These are phyloP conservation scores for Epichloe baconii DNA, from an alignment of 2,329 filamentous ascomycete genomes.

Conservation along the genomic window DNA sequence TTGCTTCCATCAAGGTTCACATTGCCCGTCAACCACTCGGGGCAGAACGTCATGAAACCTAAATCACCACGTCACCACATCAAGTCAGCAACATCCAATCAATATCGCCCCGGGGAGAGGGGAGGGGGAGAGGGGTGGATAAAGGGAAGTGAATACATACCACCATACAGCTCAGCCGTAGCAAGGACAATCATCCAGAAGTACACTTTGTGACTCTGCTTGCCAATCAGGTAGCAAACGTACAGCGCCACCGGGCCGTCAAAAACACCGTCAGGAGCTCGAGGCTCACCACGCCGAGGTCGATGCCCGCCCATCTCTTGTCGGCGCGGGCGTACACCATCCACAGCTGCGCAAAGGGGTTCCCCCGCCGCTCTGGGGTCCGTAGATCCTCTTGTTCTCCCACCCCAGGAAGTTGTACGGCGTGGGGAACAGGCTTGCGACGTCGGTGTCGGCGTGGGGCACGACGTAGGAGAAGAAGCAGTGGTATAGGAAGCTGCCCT, in stretches of 20 bases:
- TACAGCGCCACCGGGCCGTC: constrained; percentile 46
- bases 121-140: too few relatives aligned
- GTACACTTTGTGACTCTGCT: constrained; percentile 39
- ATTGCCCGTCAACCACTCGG: constrained; percentile 53
- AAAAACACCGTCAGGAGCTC: constrained; percentile 53
- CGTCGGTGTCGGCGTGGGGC: constrained; percentile 3
- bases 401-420: constrained; percentile 39
- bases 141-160: constrained; percentile 18
- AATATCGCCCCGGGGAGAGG: not conserved
- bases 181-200: constrained; percentile 53
- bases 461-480: constrained; percentile 61
- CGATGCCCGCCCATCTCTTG: constrained; percentile 48
- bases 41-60: constrained; percentile 61
- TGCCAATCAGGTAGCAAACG: constrained; percentile 47
- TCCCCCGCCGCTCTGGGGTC: constrained; percentile 41
- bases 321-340: constrained; percentile 57
- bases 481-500: constrained; percentile 85
- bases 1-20: constrained; percentile 51
- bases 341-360: constrained; percentile 47
- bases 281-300: constrained; percentile 49
- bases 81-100: not conserved
- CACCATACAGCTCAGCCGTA: constrained; percentile 53
- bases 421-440: constrained; percentile 29
- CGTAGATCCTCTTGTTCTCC: constrained; percentile 35
- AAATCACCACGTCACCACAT: not conserved